These are phyloP conservation scores for Cenchrus americanus DNA, from an alignment of 176 grass and related monocot species.

Conservation along the genomic window DNA sequence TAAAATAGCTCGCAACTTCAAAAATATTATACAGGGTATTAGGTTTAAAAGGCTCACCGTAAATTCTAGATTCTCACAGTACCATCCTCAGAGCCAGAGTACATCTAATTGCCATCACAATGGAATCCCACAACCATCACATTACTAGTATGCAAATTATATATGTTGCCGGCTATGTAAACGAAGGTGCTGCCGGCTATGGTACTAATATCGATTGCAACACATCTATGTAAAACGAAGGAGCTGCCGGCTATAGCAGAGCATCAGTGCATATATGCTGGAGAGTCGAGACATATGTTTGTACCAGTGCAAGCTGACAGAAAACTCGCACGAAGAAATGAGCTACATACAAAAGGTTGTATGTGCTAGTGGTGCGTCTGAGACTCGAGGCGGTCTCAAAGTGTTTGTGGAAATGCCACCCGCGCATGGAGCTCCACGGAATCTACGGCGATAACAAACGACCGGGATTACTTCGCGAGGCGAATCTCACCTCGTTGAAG, in stretches of 20 bases:
- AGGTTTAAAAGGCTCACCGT: slow-evolving; percentile 48
- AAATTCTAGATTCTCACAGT: slow-evolving; percentile 98
- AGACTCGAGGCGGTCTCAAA: slow-evolving; percentile 1
- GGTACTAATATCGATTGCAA: not conserved
- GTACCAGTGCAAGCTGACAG: not conserved
- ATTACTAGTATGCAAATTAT: slow-evolving; percentile 97
- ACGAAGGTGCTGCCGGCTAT: no score
- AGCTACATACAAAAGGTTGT: not conserved
- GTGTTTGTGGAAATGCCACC: slow-evolving; percentile 41
- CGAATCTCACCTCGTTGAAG: slow-evolving; percentile 85
- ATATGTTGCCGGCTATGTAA: no score
- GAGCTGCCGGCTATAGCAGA: not conserved
- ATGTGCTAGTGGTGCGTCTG: not conserved
- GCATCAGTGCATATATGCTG: not conserved
- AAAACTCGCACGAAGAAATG: not conserved
- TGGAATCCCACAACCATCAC: slow-evolving; percentile 99
- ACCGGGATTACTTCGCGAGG: not conserved
- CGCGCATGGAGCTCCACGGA: not conserved
- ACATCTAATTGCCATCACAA: slow-evolving; percentile 99
- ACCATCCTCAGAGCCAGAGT: slow-evolving; percentile 96
- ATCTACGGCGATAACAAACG: not conserved
- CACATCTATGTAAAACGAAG: not conserved
- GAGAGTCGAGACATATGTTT: not conserved
- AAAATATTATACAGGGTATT: not conserved
- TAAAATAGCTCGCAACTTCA: not conserved